phyloP scores from a whole-genome alignment of 345 rosid species.

The Eucalyptus sp. region DNA sequence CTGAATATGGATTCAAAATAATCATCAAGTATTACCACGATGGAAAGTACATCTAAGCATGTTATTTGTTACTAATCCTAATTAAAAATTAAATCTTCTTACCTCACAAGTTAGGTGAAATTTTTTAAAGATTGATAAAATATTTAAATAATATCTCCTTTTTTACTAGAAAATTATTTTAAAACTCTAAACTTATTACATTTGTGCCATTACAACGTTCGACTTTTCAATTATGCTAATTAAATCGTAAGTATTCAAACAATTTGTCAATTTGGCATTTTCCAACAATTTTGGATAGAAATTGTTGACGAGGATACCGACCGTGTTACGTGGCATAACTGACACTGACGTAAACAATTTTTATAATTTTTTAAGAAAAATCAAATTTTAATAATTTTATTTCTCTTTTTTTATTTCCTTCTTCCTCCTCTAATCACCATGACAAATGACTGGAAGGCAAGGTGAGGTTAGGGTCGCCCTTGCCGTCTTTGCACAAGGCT shows the following conservation, averaged over 20 bases:
- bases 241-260: no score
- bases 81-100: not conserved
- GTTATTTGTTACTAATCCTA: not conserved
- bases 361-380: no score
- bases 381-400: no score
- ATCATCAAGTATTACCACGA: not conserved
- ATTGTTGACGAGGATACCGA: fast-evolving
- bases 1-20: not conserved
- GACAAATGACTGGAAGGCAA: not conserved
- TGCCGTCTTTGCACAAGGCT: fast-evolving
- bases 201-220: fast-evolving
- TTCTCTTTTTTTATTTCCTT: not conserved
- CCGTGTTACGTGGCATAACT: fast-evolving
- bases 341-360: fast-evolving
- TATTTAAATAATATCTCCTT: not conserved
- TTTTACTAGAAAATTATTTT: no score
- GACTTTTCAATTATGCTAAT: fast-evolving
- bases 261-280: no score
- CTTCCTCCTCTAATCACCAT: not conserved
- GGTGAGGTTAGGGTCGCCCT: not conserved
- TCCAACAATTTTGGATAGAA: fast-evolving
- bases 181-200: not conserved
- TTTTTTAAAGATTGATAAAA: not conserved
- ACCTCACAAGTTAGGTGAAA: not conserved
- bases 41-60: not conserved